phyloP scores from a whole-genome alignment of 2,329 filamentous ascomycete genomes.

The Pseudogymnoascus sp. region DNA sequence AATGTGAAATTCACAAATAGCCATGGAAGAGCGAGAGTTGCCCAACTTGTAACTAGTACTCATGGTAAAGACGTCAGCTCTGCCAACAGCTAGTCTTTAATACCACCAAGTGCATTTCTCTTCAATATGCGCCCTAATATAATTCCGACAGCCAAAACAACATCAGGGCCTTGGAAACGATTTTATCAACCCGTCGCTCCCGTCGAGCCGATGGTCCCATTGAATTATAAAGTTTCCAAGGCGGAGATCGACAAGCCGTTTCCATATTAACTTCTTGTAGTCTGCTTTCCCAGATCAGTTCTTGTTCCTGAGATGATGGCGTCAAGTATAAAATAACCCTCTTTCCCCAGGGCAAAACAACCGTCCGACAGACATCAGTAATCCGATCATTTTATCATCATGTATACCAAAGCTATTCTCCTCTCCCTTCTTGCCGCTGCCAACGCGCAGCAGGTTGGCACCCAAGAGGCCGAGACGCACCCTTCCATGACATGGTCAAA shows the following conservation, averaged over 20 bases:
- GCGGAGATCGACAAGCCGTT: not conserved
- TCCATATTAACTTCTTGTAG: not conserved
- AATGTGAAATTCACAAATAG: not conserved
- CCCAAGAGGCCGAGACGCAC: constrained; percentile 38
- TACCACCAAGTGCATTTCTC: not conserved
- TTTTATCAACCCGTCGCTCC: constrained; percentile 1
- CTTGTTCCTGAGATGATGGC: not conserved
- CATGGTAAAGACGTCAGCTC: not conserved
- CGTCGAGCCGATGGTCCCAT: not conserved
- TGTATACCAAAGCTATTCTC: constrained; percentile 7
- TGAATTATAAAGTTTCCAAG: not conserved
- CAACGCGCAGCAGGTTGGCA: constrained; percentile 41
- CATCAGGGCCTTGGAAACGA: not conserved
- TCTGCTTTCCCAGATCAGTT: not conserved
- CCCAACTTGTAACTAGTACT: not conserved
- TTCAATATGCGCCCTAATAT: constrained; percentile 8
- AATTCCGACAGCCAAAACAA: not conserved
- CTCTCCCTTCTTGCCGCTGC: constrained; percentile 35
- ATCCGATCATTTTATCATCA: not conserved
- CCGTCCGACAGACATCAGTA: constrained; percentile 1
- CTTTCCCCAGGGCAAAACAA: not conserved
- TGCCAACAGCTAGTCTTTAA: not conserved
- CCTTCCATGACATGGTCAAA: constrained; percentile 44
- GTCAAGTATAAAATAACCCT: not conserved
- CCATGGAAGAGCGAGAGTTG: not conserved